Conservation (phyloP, 2,329 filamentous ascomycete genomes). For the Exophiala sideris region DNA sequence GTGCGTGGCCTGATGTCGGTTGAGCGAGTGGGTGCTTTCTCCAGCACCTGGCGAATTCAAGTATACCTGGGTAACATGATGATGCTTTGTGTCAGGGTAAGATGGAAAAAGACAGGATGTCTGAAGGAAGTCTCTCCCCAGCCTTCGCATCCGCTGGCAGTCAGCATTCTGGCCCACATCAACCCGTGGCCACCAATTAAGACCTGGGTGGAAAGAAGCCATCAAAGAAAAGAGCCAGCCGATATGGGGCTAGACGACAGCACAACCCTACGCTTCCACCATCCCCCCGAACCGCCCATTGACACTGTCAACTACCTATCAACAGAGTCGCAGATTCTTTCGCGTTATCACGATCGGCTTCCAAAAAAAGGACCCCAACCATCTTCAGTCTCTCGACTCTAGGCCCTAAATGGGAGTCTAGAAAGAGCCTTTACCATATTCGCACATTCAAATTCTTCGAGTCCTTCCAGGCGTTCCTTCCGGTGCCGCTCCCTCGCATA, state of each 20-base stretch:
- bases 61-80: neutral
- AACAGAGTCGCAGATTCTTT: constrained; percentile 6
- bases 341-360: constrained; percentile 22
- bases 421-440: neutral
- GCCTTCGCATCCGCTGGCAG: constrained; percentile 4
- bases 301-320: constrained; percentile 6
- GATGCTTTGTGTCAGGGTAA: too few species aligned
- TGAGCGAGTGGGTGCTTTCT: neutral
- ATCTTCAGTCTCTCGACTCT: neutral
- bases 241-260: constrained; percentile 9
- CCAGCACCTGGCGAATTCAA: neutral
- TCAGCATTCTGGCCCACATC: constrained; percentile 9
- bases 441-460: neutral
- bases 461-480: constrained; percentile 3
- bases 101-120: neutral
- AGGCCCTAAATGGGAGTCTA: neutral
- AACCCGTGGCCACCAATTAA: constrained; percentile 2
- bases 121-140: constrained; percentile 3
- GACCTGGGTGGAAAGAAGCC: constrained; percentile 1
- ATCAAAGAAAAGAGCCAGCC: constrained; percentile 6
- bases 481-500: constrained; percentile 4
- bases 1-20: neutral
- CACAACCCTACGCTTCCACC: neutral
- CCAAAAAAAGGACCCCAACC: constrained; percentile 6
- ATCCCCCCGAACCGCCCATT: constrained; percentile 14